Base-by-base conservation (phyloP, 2,329 filamentous ascomycete genomes). In the Ophiosphaerella herpotricha region DNA sequence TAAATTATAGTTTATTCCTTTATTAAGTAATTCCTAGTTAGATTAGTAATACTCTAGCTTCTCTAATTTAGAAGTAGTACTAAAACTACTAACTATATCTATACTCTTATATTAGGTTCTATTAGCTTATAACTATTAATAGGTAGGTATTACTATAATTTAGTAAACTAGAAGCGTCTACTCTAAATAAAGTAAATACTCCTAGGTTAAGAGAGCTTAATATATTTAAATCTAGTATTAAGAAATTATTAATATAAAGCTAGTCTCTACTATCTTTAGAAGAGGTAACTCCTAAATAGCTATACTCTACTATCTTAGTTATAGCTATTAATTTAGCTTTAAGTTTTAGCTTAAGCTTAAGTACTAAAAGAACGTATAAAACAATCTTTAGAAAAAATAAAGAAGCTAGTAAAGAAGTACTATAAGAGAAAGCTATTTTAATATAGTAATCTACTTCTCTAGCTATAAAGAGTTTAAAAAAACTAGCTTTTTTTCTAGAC, bases 41-140 rank as follows among this genome's bases (percentile, higher is more conserved):
- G 33, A 46, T 33, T 50, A 34, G 47, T 39, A 42, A 47, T 50
- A 38, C 42, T 50, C 47, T 54, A 21, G 46, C 38, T 47, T 47
- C 39, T 49, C 50, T 36, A 21, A 36, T 37, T 38, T 6, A 32
- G 43, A 38, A 11, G 43, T 36, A 13, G 36, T 13, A 42, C 39
- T 9, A n/a, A 42, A n/a, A 7, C 39, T n/a, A 33, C 13, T 18
- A 18, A 42, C 18, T 18, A 18, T 16, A 9, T 44, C 52, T 55
- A 51, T 39, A 47, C 23, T 32, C 51, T 29, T 49, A 48, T 48
- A 47, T 46, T 51, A 24, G 36, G 16, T 50, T 51, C 44, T 54
- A 45, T 54, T 54, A 24, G 47, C 50, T 52, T 47, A 39, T 52
- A 55, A 49, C 26, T 24, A 50, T 41, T 39, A 55, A 32, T 49